These are phyloP conservation scores for Lentinula lateritia DNA, from an alignment of 768 basidiomycete genomes.

Conservation along the genomic window DNA sequence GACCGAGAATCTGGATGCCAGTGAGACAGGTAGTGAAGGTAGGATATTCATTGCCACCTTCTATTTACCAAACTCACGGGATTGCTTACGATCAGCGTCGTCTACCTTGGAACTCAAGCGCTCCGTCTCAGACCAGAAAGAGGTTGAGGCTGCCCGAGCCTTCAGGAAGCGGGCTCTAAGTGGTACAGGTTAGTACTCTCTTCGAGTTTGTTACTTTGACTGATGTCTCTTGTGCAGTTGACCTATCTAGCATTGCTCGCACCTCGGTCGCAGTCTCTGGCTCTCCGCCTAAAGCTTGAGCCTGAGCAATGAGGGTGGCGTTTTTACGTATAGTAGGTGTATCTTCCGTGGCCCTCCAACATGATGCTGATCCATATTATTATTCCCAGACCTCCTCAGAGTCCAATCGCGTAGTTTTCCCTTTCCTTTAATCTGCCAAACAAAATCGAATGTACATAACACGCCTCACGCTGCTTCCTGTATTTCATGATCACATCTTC, in stretches of 20 bases:
- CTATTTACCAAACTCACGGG: background rate
- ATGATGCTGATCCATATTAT: background rate
- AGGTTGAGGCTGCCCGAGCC: slow-evolving; percentile 43
- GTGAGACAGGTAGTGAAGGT: slow-evolving; percentile 9
- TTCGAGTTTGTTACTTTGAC: slow-evolving; percentile 15
- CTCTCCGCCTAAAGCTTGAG: slow-evolving; percentile 4
- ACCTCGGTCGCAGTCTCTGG: slow-evolving; percentile 68
- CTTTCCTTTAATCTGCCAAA: background rate
- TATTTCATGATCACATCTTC: background rate
- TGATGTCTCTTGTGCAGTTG: slow-evolving; percentile 26
- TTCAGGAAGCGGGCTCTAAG: slow-evolving; percentile 75
- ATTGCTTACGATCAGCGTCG: background rate
- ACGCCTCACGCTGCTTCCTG: background rate
- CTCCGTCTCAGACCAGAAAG: slow-evolving; percentile 53
- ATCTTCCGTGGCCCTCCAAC: background rate
- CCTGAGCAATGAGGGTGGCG: background rate
- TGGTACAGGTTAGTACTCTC: slow-evolving; percentile 37
- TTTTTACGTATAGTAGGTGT: background rate
- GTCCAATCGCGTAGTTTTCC: background rate
- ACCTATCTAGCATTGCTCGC: slow-evolving; percentile 77
- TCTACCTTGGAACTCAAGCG: slow-evolving; percentile 21
- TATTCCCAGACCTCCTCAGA: background rate
- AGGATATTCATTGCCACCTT: background rate
- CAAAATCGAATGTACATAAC: background rate
- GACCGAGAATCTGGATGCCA: slow-evolving; percentile 16